phyloP scores from a whole-genome alignment of 1,139 yeast species.

The Suhomyces ambrosiae region DNA sequence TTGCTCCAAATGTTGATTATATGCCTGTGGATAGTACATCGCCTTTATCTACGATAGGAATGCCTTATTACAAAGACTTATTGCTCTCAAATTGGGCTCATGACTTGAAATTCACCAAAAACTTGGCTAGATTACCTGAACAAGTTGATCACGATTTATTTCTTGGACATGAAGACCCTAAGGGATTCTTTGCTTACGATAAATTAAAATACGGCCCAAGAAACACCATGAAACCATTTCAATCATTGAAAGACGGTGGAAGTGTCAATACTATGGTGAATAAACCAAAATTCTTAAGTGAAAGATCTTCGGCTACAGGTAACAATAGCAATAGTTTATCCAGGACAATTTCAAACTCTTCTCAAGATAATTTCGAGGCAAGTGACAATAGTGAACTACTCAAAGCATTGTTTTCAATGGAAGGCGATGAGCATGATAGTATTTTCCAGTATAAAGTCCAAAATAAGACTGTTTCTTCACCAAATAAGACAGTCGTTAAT shows the following conservation, averaged over 20 bases:
- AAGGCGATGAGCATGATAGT: conserved; percentile 23
- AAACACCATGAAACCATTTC: conserved; percentile 51
- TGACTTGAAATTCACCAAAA: conserved; percentile 58
- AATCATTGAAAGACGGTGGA: conserved; percentile 38
- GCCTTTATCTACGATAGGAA: conserved; percentile 74
- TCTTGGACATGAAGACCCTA: conserved; percentile 25
- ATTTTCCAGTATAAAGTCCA: conserved; percentile 31
- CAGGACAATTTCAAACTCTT: conserved; percentile 17
- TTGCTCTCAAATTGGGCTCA: conserved; percentile 80
- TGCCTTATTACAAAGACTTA: conserved; percentile 84
- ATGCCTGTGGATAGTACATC: conserved; percentile 38
- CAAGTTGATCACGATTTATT: conserved; percentile 24
- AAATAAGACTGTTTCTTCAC: conserved; percentile 6
- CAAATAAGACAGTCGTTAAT: conserved; percentile 5
- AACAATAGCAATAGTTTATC: conserved; percentile 7
- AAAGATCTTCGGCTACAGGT: conserved; percentile 38
- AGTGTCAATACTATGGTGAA: conserved; percentile 19
- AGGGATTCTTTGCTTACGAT: conserved; percentile 49
- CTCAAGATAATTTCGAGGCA: conserved; percentile 8
- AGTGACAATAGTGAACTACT: conserved; percentile 7
- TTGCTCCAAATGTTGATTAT: conserved; percentile 25
- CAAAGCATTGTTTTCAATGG: conserved; percentile 9
- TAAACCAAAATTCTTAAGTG: conserved; percentile 74
- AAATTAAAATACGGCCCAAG: conserved; percentile 47
- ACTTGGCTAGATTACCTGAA: conserved; percentile 51